Evolutionary conservation across 345 rosid species (phyloP), one percentile per base, ranked within the genome.

Genomic region (Rhizophora apiculata): DNA sequence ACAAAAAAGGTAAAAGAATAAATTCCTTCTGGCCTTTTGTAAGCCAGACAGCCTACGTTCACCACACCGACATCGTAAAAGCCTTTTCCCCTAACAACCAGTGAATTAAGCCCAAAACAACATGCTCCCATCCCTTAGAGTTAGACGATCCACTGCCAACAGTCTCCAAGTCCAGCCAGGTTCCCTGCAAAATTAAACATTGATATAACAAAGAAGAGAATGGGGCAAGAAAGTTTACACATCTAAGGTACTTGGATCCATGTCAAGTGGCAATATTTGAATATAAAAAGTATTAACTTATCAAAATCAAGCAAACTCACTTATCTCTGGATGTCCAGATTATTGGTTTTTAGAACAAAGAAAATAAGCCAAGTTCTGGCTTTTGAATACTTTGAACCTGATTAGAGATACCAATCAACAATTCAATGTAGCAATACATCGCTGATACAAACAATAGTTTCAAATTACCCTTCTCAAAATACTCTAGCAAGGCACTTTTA

Each of bases 111-210:
- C 76, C 65, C 52, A 61, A 59, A 27, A 59, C 11, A 3, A 1
- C 22, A 6, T 15, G 7, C 68, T 43, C 37, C 6, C 72, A 61
- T 72, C 51, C 22, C 59, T 18, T 9, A 48, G 4, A 48, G 36
- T 58, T 22, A 15, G 31, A 59, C 48, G 60, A 52, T 52, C 62
- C 37, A 26, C 39, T 27, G 60, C 51, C 13, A 16, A 32, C 32
- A 59, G 59, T 52, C 62, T 65, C 67, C 72, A 52, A 21, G 66
- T 70, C 64, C 59, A 62, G 68, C 46, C 58, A 64, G 52, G 73
- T 18, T 29, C 66, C 46, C 72, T 62, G 77, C 36, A 55, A 53
- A 43, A 51, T 27, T 15, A 16, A 39, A 54, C 20, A 61, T 24
- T 27, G n/a, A 36, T n/a, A 60, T 8, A 37, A 30, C 19, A 18